These are phyloP conservation scores for Colletotrichum chrysophilum DNA, from an alignment of 2,329 filamentous ascomycete species.

Conservation along the genomic window DNA sequence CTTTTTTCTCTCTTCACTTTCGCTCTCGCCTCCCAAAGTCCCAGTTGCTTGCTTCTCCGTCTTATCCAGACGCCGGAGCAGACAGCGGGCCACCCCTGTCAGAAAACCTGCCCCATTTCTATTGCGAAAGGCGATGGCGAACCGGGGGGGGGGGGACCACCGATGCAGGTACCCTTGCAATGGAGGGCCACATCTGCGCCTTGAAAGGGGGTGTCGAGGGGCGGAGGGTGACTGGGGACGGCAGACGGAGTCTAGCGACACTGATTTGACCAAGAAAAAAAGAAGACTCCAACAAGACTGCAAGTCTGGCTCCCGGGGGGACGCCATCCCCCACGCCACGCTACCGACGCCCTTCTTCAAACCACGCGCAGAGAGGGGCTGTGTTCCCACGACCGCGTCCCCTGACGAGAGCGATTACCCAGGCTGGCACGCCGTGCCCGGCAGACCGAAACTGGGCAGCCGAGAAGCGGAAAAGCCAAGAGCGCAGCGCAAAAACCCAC, in stretches of 20 bases:
- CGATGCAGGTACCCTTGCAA: background rate
- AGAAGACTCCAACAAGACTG: background rate
- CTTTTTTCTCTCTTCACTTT: background rate
- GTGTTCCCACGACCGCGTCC: background rate
- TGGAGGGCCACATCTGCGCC: slow-evolving; percentile 2
- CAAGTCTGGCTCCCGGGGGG: background rate
- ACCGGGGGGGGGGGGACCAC: background rate
- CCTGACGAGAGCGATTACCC: background rate
- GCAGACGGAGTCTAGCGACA: background rate
- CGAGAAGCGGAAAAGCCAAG: background rate
- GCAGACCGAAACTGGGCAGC: background rate
- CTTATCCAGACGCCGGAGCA: background rate
- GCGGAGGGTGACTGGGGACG: background rate
- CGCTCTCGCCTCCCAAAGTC: background rate
- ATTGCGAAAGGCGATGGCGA: slow-evolving; percentile 4
- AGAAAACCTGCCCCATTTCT: background rate
- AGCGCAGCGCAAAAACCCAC: background rate
- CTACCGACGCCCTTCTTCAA: background rate
- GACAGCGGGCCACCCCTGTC: background rate
- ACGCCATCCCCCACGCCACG: background rate
- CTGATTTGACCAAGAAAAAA: background rate
- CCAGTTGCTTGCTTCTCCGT: background rate
- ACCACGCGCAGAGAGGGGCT: background rate
- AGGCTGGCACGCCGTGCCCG: background rate
- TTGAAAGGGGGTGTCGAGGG: background rate